These are phyloP conservation scores for Chrysanthemum seticuspe DNA, from an alignment of 129 eudicot genomes.

Conservation along the genomic window DNA sequence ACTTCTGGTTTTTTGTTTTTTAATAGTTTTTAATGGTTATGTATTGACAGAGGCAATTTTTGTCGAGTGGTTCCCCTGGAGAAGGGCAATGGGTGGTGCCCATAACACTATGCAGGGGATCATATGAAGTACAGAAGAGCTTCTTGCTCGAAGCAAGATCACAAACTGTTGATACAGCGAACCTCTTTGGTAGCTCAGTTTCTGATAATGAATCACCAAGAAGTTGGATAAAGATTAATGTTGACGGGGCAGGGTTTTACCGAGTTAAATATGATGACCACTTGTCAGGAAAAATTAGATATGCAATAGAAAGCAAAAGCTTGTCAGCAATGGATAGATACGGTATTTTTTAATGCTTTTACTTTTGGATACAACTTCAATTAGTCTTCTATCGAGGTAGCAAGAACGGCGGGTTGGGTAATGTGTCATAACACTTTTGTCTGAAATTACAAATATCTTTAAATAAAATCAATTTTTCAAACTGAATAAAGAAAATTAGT, in stretches of 20 bases:
- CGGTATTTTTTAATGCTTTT: slow-evolving; percentile 43
- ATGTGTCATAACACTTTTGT: not conserved
- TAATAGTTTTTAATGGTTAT: not conserved
- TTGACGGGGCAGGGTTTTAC: slow-evolving; percentile 89
- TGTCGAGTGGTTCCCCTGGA: slow-evolving; percentile 71
- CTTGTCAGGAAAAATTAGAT: slow-evolving; percentile 67
- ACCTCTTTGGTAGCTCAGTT: no score
- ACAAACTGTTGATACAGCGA: slow-evolving; percentile 34
- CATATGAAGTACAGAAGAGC: slow-evolving; percentile 61
- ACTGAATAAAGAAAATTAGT: no score
- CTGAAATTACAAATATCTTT: no score
- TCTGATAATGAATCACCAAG: slow-evolving; percentile 17
- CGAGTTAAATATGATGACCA: slow-evolving; percentile 90
- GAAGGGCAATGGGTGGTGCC: slow-evolving; percentile 97
- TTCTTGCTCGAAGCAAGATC: slow-evolving; percentile 60
- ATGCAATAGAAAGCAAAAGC: slow-evolving; percentile 69
- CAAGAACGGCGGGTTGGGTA: not conserved
- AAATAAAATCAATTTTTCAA: no score
- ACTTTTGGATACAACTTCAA: not conserved
- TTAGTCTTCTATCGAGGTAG: slow-evolving; percentile 6
- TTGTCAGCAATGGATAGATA: slow-evolving; percentile 81
- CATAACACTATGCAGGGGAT: slow-evolving; percentile 68
- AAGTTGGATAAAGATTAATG: slow-evolving; percentile 85
- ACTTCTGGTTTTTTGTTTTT: not conserved
- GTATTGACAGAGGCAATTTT: slow-evolving; percentile 70